phyloP scores from a whole-genome alignment of 176 grass and related monocot species.

The Zizania latifolia region DNA sequence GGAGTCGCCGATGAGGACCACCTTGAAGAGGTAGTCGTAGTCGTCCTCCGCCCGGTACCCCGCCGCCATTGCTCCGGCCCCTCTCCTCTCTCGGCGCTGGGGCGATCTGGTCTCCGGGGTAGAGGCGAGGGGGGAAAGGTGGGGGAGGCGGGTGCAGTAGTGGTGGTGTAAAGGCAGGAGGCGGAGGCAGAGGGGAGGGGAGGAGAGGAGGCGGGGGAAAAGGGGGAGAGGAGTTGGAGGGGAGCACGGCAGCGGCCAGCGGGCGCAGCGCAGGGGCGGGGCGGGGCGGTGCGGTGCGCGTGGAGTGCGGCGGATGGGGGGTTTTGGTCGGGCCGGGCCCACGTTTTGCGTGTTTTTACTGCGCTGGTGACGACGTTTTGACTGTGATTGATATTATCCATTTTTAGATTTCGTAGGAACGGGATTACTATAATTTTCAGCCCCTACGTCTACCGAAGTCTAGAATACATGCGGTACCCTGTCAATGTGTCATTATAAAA shows the following conservation, averaged over 20 bases:
- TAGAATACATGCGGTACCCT: too few relatives aligned
- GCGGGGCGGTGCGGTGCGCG: slow-evolving; percentile 6
- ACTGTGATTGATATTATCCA: too few relatives aligned
- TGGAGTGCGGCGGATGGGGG: slow-evolving; percentile 29
- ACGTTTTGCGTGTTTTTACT: too few relatives aligned
- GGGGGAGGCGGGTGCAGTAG: background rate
- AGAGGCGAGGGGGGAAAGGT: background rate
- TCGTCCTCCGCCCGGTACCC: slow-evolving; percentile 64
- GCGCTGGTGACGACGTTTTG: too few relatives aligned
- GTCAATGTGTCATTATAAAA: too few relatives aligned
- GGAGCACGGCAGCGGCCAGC: slow-evolving; percentile 43
- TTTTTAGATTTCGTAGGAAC: too few relatives aligned
- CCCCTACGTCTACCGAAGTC: too few relatives aligned
- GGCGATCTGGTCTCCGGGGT: slow-evolving; percentile 33
- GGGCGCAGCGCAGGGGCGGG: slow-evolving; percentile 15
- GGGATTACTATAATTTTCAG: too few relatives aligned
- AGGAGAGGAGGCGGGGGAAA: background rate
- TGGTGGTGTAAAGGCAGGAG: background rate
- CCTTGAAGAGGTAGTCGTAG: slow-evolving; percentile 76
- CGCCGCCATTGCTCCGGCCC: slow-evolving; percentile 38
- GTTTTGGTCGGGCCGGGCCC: slow-evolving; percentile 31
- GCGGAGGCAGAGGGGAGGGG: slow-evolving; percentile 1
- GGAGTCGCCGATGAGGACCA: slow-evolving; percentile 93
- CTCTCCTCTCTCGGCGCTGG: background rate
- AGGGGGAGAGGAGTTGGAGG: background rate